Percentiles rank a stretch among this genome's conserved stretches.
Evolutionary conservation across 164 flowering plant species (phyloP).

Genomic region (Vitis vinifera): DNA sequence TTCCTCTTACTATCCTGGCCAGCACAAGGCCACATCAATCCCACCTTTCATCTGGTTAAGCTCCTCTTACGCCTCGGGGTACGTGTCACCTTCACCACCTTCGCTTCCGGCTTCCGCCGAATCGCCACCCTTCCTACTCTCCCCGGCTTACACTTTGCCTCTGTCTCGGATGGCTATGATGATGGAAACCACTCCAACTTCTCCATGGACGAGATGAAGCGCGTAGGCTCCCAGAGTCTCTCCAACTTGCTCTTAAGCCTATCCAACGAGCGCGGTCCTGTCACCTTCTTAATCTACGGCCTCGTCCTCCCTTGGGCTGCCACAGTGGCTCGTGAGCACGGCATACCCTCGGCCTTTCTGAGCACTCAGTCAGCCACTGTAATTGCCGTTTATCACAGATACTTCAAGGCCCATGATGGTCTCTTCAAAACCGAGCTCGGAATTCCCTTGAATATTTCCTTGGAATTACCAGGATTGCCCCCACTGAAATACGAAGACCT

Average conservation of each 20-base stretch:
- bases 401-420: slow-evolving; percentile 10
- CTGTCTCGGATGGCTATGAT: slow-evolving; percentile 20
- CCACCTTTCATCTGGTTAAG: slow-evolving; percentile 14
- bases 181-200: slow-evolving; percentile 3
- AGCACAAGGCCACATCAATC: slow-evolving; percentile 22
- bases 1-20: slow-evolving; percentile 10
- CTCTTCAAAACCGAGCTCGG: background rate
- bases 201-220: slow-evolving; percentile 4
- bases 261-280: background rate
- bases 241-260: background rate
- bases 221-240: slow-evolving; percentile 1
- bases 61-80: slow-evolving; percentile 4
- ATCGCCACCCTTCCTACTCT: background rate
- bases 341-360: slow-evolving; percentile 13
- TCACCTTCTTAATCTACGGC: slow-evolving; percentile 11
- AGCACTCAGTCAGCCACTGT: slow-evolving; percentile 17
- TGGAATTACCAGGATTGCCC: slow-evolving; percentile 16
- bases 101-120: background rate
- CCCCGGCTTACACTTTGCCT: slow-evolving; percentile 8
- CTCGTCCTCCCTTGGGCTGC: slow-evolving; percentile 14
- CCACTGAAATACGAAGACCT: slow-evolving; percentile 6
- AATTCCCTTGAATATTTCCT: background rate
- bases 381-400: slow-evolving; percentile 10
- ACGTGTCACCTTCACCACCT: slow-evolving; percentile 18
- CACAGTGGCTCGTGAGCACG: slow-evolving; percentile 7